Base-by-base conservation (phyloP, 192 early-diverging fungal genomes). In the Backusella tuberculispora region DNA sequence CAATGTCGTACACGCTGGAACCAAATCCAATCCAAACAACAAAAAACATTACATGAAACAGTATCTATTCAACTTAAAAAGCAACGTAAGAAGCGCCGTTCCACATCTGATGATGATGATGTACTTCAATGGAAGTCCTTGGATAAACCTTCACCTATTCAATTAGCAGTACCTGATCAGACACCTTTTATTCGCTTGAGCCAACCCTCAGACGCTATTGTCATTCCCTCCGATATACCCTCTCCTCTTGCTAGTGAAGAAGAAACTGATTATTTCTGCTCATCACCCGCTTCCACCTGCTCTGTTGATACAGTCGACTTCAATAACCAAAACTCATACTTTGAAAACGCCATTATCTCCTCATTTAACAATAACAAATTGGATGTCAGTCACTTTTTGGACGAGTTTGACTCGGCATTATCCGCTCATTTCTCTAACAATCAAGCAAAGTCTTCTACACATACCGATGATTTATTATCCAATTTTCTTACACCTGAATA, bases 1-100 rank as follows among this genome's bases (percentile, higher is more conserved):
- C 87, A 88, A 74, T 88, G 87, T 67, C 74, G 87, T 26, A 88
- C 87, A 10, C 80, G 87, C 12, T 88, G 87, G 87, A 85, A 85
- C 13, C 87, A 88, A 65, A 71, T 88, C 6, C 69, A 75, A 42
- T 78, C 78, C 14, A 81, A 79, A 19, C 43, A 75, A 8, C 79
- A 83, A 40, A 77, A 85, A 38, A 14, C 47, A 63, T 71, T n/a
- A 17, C 19, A 66, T 40, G 64, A 74, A 26, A 60, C 34, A 17
- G 71, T 24, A 24, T 29, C 53, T 17, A 9, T n/a, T 14, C 37
- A 41, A 41, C 12, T 43, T 8, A 53, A 63, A 19, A 72, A 72
- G 5, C 19, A 72, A 56, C 43, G 50, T 38, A 48, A 56, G 45
- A 56, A 40, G 21, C 53, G 53, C 26, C 53, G 53, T 60, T 60